A percentile compares a stretch with the other conserved stretches of the same genome.
Evolutionary conservation across 2,329 filamentous ascomycete genomes (phyloP).

Genomic region (Paecilomyces sp.): DNA sequence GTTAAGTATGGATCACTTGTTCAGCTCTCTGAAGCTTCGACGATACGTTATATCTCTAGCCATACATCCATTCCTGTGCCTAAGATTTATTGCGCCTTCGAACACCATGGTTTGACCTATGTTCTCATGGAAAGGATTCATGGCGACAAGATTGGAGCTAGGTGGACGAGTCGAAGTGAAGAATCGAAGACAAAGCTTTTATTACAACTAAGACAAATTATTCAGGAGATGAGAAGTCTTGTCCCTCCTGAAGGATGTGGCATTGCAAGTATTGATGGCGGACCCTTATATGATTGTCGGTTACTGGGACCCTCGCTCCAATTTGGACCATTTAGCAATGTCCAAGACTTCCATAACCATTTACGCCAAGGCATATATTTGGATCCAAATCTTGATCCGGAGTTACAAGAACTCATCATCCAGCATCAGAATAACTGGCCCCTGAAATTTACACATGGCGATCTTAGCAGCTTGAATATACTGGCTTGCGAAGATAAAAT

Average conservation of each 20-base stretch:
- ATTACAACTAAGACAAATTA: conserved; percentile 18
- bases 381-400: conserved; percentile 14
- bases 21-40: conserved; percentile 24
- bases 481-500: conserved; percentile 31
- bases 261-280: conserved; percentile 24
- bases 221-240: conserved; percentile 24
- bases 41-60: conserved; percentile 28
- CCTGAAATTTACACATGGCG: conserved; percentile 44
- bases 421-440: conserved; percentile 22
- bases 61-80: conserved; percentile 34
- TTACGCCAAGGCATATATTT: conserved; percentile 23
- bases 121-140: conserved; percentile 35
- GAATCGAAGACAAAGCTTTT: conserved; percentile 29
- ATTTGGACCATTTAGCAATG: conserved; percentile 24
- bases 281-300: conserved; percentile 25
- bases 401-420: conserved; percentile 27
- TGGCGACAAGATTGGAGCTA: conserved; percentile 25
- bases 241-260: conserved; percentile 15
- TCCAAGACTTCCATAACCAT: conserved; percentile 31
- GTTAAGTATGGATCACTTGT: conserved; percentile 23
- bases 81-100: conserved; percentile 31
- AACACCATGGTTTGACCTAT: conserved; percentile 21
- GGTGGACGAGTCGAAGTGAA: conserved; percentile 22
- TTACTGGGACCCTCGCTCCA: conserved; percentile 16
- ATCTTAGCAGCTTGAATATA: conserved; percentile 38